Evolutionary conservation across 768 basidiomycete species (phyloP).

Genomic region (Panaeolus cyanescens): DNA sequence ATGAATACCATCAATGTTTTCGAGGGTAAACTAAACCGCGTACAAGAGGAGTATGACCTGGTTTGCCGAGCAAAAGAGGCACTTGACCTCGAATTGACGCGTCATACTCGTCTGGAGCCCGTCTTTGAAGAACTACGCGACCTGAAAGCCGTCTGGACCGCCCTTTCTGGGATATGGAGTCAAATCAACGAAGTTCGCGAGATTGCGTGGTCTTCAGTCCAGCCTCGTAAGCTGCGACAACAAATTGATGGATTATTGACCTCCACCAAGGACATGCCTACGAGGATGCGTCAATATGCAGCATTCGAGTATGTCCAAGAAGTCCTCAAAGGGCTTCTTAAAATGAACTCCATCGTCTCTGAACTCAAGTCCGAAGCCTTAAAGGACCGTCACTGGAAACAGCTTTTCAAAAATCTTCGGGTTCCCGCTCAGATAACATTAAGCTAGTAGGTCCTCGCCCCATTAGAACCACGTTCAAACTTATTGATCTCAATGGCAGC

Average conservation of each 20-base stretch:
- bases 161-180: conserved; percentile 95
- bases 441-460: conserved; percentile 53
- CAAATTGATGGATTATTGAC: conserved; percentile 88
- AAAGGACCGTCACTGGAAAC: conserved; percentile 98
- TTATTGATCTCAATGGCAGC: conserved; percentile 37
- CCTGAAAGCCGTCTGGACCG: conserved; percentile 98
- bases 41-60: conserved; percentile 94
- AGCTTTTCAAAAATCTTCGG: conserved; percentile 87
- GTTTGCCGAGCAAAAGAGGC: conserved; percentile 97
- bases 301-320: conserved; percentile 99
- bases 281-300: conserved; percentile 97
- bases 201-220: conserved; percentile 87
- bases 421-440: conserved; percentile 76
- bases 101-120: conserved; percentile 89
- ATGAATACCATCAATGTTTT: conserved; percentile 96
- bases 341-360: conserved; percentile 86
- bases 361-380: conserved; percentile 97
- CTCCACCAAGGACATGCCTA: conserved; percentile 99
- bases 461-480: background rate
- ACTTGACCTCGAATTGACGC: conserved; percentile 86
- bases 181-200: conserved; percentile 91
- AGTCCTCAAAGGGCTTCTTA: conserved; percentile 78
- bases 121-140: conserved; percentile 95
- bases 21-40: conserved; percentile 85
- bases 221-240: conserved; percentile 92